A percentile compares a stretch with the other conserved stretches of the same genome.
These are phyloP conservation scores for Amanita fuliginea DNA, from an alignment of 768 basidiomycete genomes.

Conservation along the genomic window DNA sequence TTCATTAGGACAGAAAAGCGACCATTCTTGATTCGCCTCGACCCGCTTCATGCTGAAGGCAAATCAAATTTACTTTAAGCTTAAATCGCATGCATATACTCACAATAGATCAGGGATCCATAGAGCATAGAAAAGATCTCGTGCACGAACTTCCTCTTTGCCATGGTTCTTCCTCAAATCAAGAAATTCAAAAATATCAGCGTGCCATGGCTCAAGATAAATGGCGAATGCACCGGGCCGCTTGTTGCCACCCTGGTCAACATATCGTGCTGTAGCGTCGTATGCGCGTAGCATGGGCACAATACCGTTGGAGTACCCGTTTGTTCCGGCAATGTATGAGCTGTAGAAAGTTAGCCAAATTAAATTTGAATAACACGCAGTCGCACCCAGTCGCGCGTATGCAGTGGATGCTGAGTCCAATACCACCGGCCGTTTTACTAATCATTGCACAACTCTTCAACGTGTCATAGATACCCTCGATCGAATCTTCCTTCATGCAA, in stretches of 20 bases:
- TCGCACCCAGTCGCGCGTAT: conserved; percentile 89
- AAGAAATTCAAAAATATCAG: conserved; percentile 94
- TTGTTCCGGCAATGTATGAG: conserved; percentile 97
- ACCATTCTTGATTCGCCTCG: conserved; percentile 83
- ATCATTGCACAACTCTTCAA: conserved; percentile 98
- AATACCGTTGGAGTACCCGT: conserved; percentile 98
- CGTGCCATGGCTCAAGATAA: conserved; percentile 98
- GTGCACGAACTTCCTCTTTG: conserved; percentile 93
- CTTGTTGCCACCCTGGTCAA: conserved; percentile 99
- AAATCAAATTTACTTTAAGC: neutral
- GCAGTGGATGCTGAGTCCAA: conserved; percentile 91
- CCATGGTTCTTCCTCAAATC: conserved; percentile 98
- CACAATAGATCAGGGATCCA: conserved; percentile 98
- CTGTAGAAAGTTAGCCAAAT: conserved; percentile 27
- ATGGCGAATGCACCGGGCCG: conserved; percentile 97
- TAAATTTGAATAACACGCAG: conserved; percentile 1
- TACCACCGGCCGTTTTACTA: conserved; percentile 97
- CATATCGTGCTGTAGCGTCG: conserved; percentile 96
- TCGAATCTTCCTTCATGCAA: conserved; percentile 97
- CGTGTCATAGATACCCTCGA: conserved; percentile 98
- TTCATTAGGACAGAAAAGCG: conserved; percentile 96
- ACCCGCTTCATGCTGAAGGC: conserved; percentile 86
- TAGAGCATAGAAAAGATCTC: conserved; percentile 95
- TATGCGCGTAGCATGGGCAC: conserved; percentile 98
- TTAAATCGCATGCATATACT: conserved; percentile 15